Conservation (phyloP, 106 monocot genomes). For the Hemerocallis citrina region DNA sequence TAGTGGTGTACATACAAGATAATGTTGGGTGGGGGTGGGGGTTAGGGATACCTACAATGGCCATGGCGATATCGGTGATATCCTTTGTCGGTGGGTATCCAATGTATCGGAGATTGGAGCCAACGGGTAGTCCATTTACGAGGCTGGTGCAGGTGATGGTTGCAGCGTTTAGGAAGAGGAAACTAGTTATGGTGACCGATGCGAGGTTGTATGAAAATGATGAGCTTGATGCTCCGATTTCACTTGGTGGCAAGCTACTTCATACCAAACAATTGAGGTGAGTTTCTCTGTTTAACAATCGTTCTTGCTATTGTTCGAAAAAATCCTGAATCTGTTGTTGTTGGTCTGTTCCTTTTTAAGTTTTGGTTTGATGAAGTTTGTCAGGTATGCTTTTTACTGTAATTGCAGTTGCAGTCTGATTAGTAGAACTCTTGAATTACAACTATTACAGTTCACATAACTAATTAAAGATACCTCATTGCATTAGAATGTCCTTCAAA, state of each 20-base stretch:
- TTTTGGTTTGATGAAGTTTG: no score
- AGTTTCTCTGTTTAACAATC: background rate
- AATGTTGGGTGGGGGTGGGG: slow-evolving; percentile 72
- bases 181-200: slow-evolving; percentile 18
- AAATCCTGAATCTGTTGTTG: no score
- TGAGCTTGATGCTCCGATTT: slow-evolving; percentile 57
- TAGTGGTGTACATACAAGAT: slow-evolving; percentile 60
- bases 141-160: slow-evolving; percentile 47
- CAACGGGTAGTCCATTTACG: slow-evolving; percentile 57
- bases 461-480: no score
- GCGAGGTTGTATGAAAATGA: slow-evolving; percentile 57
- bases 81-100: slow-evolving; percentile 38
- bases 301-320: no score
- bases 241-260: slow-evolving; percentile 49
- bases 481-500: no score
- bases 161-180: slow-evolving; percentile 70
- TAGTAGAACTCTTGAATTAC: no score
- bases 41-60: slow-evolving; percentile 41
- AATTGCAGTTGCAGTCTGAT: no score
- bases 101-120: slow-evolving; percentile 37
- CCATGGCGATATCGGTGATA: slow-evolving; percentile 44
- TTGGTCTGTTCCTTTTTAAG: no score
- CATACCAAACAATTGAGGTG: slow-evolving; percentile 66
- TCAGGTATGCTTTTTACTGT: no score
- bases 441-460: no score